These are phyloP conservation scores for Lactifluus hygrophoroides DNA, from an alignment of 768 basidiomycete genomes.

Conservation along the genomic window DNA sequence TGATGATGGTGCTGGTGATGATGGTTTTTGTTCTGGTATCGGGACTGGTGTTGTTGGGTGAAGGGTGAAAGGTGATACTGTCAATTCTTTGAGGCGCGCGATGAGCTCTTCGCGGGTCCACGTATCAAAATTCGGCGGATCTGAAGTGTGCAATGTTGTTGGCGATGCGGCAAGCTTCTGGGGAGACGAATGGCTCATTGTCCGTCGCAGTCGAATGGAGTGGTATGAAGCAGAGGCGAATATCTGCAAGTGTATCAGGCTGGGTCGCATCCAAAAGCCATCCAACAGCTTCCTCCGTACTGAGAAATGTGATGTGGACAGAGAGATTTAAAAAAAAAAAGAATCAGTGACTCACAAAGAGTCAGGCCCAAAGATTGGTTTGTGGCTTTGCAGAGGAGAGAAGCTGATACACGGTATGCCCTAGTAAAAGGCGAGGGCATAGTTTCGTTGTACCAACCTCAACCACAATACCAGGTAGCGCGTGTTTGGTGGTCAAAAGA, in stretches of 20 bases:
- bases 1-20: background rate
- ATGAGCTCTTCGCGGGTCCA: constrained; percentile 69
- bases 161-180: background rate
- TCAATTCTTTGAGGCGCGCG: constrained; percentile 41
- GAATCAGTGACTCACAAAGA: constrained; percentile 15
- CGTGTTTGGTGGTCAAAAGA: background rate
- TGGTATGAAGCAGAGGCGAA: background rate
- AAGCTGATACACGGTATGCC: constrained; percentile 50
- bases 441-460: constrained; percentile 25
- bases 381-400: constrained; percentile 1
- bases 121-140: constrained; percentile 34
- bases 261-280: constrained; percentile 1
- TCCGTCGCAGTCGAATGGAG: background rate
- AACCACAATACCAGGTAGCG: background rate
- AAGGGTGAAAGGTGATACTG: constrained; percentile 28
- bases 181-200: background rate
- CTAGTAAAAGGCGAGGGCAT: constrained; percentile 66
- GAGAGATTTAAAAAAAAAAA: background rate
- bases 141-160: background rate
- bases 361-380: constrained; percentile 17
- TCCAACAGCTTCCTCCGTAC: background rate
- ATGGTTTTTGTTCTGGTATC: background rate
- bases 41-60: constrained; percentile 7
- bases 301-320: background rate
- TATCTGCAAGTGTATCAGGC: constrained; percentile 2